These are phyloP conservation scores for Stachybotrys chartarum DNA, from an alignment of 2,329 filamentous ascomycete species.

Conservation along the genomic window DNA sequence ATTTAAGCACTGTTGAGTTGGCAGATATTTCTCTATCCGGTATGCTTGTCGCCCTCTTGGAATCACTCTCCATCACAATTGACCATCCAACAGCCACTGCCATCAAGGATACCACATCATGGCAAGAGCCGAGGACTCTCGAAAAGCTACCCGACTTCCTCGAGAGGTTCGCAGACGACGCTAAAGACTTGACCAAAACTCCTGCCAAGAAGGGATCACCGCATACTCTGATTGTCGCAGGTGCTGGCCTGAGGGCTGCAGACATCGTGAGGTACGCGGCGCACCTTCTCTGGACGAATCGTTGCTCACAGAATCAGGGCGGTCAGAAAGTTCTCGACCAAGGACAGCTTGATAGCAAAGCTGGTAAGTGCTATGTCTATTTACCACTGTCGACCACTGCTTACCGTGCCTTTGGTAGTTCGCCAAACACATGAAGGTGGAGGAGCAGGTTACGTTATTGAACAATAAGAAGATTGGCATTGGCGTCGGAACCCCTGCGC, in stretches of 20 bases:
- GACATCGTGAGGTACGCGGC: constrained; percentile 64
- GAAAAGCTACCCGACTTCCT: constrained; percentile 74
- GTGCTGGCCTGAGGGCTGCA: constrained; percentile 77
- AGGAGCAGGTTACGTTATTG: constrained; percentile 75
- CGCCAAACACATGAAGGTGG: constrained; percentile 95
- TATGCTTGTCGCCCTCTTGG: constrained; percentile 28
- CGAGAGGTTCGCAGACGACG: constrained; percentile 54
- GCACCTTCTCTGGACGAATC: neutral
- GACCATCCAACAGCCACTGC: constrained; percentile 47
- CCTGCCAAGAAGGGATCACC: constrained; percentile 64
- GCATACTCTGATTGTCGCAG: constrained; percentile 84
- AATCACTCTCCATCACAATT: constrained; percentile 2
- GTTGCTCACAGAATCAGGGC: constrained; percentile 39
- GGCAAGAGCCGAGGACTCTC: constrained; percentile 57
- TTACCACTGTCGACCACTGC: too few relatives aligned
- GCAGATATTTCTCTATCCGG: constrained; percentile 75
- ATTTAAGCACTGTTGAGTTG: constrained; percentile 77
- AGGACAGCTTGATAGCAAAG: constrained; percentile 75
- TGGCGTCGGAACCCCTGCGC: constrained; percentile 81
- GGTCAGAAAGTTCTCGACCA: constrained; percentile 71
- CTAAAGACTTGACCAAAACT: constrained; percentile 53
- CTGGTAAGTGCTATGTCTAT: constrained; percentile 38
- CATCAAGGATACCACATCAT: constrained; percentile 75
- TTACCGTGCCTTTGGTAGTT: constrained; percentile 41
- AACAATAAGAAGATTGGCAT: constrained; percentile 67